These are phyloP conservation scores for Tricholoma saponaceum DNA, from an alignment of 768 basidiomycete genomes.

Conservation along the genomic window DNA sequence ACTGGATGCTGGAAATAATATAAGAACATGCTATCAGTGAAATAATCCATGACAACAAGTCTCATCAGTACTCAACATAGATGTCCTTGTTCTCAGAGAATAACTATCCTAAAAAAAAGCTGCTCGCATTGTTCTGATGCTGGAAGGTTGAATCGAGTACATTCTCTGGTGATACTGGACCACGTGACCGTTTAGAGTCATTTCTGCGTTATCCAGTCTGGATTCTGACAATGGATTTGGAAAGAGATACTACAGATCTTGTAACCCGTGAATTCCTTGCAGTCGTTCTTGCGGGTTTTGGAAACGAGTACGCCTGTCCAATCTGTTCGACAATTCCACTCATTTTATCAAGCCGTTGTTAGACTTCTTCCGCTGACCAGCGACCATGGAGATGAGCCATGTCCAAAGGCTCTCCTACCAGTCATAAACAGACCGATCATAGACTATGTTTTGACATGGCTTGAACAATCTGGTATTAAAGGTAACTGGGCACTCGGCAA, in stretches of 20 bases:
- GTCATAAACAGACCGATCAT: slow-evolving; percentile 87
- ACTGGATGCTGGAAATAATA: too few relatives aligned
- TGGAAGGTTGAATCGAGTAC: too few relatives aligned
- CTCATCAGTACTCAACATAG: too few relatives aligned
- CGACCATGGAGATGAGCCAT: slow-evolving; percentile 76
- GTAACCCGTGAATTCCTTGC: slow-evolving; percentile 80
- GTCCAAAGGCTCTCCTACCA: slow-evolving; percentile 84
- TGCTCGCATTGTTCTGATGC: too few relatives aligned
- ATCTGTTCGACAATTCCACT: slow-evolving; percentile 1
- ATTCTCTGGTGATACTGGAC: not conserved
- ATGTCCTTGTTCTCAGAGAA: too few relatives aligned
- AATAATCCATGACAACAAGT: too few relatives aligned
- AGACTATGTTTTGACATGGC: slow-evolving; percentile 79
- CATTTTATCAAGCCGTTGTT: slow-evolving; percentile 15
- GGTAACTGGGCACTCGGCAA: slow-evolving; percentile 40
- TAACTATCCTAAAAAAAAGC: too few relatives aligned
- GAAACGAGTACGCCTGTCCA: slow-evolving; percentile 61
- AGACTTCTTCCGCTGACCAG: slow-evolving; percentile 74
- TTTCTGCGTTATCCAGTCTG: not conserved
- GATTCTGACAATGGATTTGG: not conserved
- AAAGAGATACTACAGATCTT: slow-evolving; percentile 24
- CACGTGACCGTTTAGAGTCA: not conserved
- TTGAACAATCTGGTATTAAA: slow-evolving; percentile 82
- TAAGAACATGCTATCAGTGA: too few relatives aligned
- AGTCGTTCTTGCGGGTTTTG: slow-evolving; percentile 86